Base-by-base conservation (phyloP, 805 yeast species). In the Kazachstania viticola region DNA sequence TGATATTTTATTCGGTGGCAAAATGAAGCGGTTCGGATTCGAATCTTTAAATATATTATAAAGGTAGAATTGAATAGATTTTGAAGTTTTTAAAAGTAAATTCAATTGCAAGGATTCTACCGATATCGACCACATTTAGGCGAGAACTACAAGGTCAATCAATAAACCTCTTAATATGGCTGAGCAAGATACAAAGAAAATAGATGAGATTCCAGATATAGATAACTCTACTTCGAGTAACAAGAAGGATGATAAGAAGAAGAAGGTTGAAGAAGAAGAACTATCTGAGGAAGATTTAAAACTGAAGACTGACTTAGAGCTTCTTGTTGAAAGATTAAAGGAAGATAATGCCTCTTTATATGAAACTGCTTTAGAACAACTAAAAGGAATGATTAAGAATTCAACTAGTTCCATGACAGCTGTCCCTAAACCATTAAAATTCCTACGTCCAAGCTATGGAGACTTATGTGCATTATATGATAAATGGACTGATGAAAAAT, bases 351-450 rank as follows among this genome's bases (percentile, higher is more conserved):
- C 41, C 3, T 29, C 45, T 2, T 36, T 73, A 14, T 80, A 82
- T 51, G 59, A 60, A 22, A 61, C 73, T 9, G 69, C 84, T n/a
- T 66, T 91, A 45, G 66, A 67, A 26, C 66, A 76, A 32, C 69
- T 91, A 56, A 85, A 84, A 51, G 71, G 67, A 30, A 73, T 73
- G 46, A 87, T 91, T 48, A 74, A 83, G 43, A 93, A 91, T 34
- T 81, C 96, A 9, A 91, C 99, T 3, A 82, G 95, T 24, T 87
- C 96, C 7, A 91, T 91, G 96, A 91, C 98, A 2, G 99, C 99
- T 3, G 98, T 91, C 31, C 99, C 99, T 24, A 91, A 91, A 59
- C 99, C 99, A 4, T 71, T 91, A 61, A 93, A 91, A 64, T 91
- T 91, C 54, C 68, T 91, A 42, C 75, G 95, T 49, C 95, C 96